Base-by-base conservation (phyloP, 2,329 filamentous ascomycete genomes). In the Podosphaera xanthii region DNA sequence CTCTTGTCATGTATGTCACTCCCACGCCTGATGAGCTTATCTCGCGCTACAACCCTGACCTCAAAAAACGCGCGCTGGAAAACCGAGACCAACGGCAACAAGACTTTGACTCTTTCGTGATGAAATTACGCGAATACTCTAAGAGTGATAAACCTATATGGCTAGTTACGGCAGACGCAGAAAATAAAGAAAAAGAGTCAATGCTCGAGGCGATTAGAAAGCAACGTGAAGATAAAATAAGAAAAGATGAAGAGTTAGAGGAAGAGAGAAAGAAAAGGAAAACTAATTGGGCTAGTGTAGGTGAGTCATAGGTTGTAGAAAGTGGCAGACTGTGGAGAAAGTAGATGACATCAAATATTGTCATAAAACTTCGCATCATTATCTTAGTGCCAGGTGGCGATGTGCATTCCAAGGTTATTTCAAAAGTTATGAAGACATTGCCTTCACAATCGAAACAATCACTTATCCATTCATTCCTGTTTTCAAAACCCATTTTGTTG, bases 11-110 rank as follows among this genome's bases (percentile, higher is more conserved):
- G 72, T 94, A 82, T 70, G 74, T 94, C 54, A 79, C 79, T 53
- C 92, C 92, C 1, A 84, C 86, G 10, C 89, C 96, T 66, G 92
- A 96, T 71, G 89, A 97, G 73, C 78, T 98, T 49, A 89, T 94
- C 76, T 77, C 87, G 74, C 82, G 78, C 71, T 97, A 97, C 74
- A 97, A 91, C 71, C 91, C 91, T 0, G 92, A 97, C 40, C 78
- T 98, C n/a, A 86, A 92, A 69, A 86, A 87, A 71, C 81, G 86
- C 68, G 89, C 86, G 62, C 74, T 94, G n/a, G 89, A 90, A 71
- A 80, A 83, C 60, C 80, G 88, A 22, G 77, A 84, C 60, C 81
- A 85, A 69, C 79, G 80, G 61, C 81, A 92, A 68, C 78, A 90
- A 71, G 89, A 96, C 61, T 95, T 95, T 66, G 86, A 96, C 68